Evolutionary conservation across 1,284 basidiomycete species (phyloP).

Genomic region (Athelia psychrophila): DNA sequence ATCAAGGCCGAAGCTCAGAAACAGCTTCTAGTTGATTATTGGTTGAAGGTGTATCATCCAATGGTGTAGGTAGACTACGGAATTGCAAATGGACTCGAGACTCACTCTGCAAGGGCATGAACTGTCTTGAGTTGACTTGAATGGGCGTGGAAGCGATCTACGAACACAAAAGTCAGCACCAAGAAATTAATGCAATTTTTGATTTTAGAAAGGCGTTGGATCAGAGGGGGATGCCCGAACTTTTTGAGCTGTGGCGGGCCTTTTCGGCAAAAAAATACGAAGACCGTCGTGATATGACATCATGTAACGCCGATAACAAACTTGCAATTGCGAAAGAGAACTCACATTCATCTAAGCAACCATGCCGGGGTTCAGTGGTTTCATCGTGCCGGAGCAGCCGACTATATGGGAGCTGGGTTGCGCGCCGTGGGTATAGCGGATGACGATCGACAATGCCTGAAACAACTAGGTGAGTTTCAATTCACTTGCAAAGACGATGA

Average conservation of each 20-base stretch:
- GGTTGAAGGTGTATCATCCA: conserved; percentile 39
- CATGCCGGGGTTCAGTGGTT: too few relatives aligned
- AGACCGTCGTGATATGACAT: conserved; percentile 85
- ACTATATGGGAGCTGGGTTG: too few relatives aligned
- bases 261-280: conserved; percentile 80
- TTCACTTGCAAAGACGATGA: neutral
- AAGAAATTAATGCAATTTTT: neutral
- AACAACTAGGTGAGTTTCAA: conserved; percentile 2
- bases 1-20: conserved; percentile 71
- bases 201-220: conserved; percentile 14
- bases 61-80: conserved; percentile 3
- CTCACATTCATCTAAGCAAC: too few relatives aligned
- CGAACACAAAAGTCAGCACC: neutral
- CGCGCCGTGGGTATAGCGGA: too few relatives aligned
- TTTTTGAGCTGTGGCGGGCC: conserved; percentile 86
- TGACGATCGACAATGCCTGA: neutral
- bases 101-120: neutral
- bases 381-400: too few relatives aligned
- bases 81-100: conserved; percentile 1
- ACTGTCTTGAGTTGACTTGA: neutral
- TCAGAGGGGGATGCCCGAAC: conserved; percentile 80
- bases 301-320: conserved; percentile 25
- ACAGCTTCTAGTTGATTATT: conserved; percentile 85
- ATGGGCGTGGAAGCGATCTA: neutral
- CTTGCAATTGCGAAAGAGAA: neutral